Conservation (phyloP, 2,329 filamentous ascomycete genomes). For the Microsporum ferrugineum region DNA sequence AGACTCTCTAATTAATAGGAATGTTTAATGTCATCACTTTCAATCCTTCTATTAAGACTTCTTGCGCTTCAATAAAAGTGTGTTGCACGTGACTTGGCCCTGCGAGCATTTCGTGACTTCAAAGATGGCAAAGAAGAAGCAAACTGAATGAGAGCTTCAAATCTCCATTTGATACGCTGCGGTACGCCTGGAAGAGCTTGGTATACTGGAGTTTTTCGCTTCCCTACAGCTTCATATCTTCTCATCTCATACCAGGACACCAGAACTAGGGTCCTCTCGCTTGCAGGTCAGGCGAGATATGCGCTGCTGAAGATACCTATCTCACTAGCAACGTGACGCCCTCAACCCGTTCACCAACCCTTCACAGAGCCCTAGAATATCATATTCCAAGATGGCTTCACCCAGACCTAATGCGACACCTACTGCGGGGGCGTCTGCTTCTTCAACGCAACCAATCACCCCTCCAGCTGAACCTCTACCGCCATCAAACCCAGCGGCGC, state of each 20-base stretch:
- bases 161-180: neutral
- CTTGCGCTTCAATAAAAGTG: neutral
- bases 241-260: neutral
- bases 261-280: neutral
- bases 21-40: neutral
- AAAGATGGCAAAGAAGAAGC: neutral
- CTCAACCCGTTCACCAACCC: neutral
- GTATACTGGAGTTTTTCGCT: neutral
- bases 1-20: neutral
- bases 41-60: neutral
- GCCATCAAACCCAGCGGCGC: constrained; percentile 10
- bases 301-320: neutral
- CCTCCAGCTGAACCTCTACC: constrained; percentile 21
- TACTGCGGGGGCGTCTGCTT: constrained; percentile 18
- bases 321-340: neutral
- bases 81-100: neutral
- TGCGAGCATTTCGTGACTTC: neutral
- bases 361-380: neutral
- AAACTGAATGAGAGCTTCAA: neutral
- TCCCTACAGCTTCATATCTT: neutral
- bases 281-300: neutral
- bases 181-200: neutral
- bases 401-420: constrained; percentile 8
- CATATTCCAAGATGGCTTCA: constrained; percentile 9
- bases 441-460: constrained; percentile 31